Conservation (phyloP, 768 basidiomycete genomes). For the Piloderma croceum region DNA sequence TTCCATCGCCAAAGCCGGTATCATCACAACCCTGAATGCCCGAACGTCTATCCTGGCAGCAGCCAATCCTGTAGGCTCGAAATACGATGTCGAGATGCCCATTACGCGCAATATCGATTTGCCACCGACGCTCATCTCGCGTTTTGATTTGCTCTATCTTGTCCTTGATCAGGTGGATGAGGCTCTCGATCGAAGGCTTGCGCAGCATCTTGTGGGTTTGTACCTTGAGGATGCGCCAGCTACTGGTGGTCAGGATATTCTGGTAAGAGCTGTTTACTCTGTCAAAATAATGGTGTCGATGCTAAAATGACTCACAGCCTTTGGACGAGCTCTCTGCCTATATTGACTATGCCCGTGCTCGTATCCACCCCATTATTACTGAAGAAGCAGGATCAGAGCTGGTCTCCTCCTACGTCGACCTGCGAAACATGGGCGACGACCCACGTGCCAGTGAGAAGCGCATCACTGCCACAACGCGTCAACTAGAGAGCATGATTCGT, state of each 20-base stretch:
- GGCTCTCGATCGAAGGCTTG: conserved; percentile 73
- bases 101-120: conserved; percentile 96
- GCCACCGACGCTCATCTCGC: conserved; percentile 94
- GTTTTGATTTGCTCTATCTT: conserved; percentile 94
- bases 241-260: conserved; percentile 58
- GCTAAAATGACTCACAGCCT: conserved; percentile 45
- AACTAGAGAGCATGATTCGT: conserved; percentile 95
- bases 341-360: conserved; percentile 86
- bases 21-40: conserved; percentile 96
- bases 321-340: conserved; percentile 88
- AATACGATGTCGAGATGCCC: conserved; percentile 87
- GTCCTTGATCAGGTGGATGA: conserved; percentile 96
- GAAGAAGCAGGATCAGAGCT: conserved; percentile 82
- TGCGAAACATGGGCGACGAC: conserved; percentile 87
- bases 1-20: conserved; percentile 97
- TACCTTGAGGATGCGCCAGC: conserved; percentile 89
- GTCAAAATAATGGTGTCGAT: neutral
- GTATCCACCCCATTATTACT: conserved; percentile 80
- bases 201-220: conserved; percentile 87
- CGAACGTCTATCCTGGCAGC: conserved; percentile 97
- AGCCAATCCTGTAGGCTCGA: conserved; percentile 94
- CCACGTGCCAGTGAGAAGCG: conserved; percentile 84
- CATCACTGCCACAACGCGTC: conserved; percentile 96
- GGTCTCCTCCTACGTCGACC: conserved; percentile 84
- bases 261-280: conserved; percentile 48